These are phyloP conservation scores for Botrytis galanthina DNA, from an alignment of 2,329 filamentous ascomycete species.

Conservation along the genomic window DNA sequence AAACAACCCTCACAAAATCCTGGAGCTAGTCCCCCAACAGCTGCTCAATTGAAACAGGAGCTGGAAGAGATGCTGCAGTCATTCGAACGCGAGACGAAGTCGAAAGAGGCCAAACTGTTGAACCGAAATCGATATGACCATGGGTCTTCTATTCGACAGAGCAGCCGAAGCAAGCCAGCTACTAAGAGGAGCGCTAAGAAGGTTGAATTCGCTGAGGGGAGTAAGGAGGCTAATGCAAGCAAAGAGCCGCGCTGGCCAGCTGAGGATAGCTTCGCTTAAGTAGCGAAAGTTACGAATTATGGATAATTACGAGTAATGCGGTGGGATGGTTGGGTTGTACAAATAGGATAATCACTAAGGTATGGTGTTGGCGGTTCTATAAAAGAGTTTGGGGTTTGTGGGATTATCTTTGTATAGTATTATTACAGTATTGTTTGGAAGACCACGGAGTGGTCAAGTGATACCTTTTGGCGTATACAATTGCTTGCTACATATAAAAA, in stretches of 20 bases:
- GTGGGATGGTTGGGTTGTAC: constrained; percentile 24
- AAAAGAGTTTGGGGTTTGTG: constrained; percentile 11
- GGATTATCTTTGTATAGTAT: constrained; percentile 20
- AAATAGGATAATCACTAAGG: constrained; percentile 22
- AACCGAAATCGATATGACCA: not conserved
- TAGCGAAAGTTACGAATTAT: constrained; percentile 16
- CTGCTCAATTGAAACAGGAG: constrained; percentile 6
- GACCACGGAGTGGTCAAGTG: not conserved
- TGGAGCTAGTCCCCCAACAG: not conserved
- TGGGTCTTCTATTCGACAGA: not conserved
- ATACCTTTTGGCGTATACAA: constrained; percentile 14
- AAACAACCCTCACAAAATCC: not conserved
- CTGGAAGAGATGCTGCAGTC: constrained; percentile 10
- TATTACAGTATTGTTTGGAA: constrained; percentile 17
- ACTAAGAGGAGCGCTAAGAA: not conserved
- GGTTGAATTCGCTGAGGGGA: constrained; percentile 4
- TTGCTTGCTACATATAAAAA: constrained; percentile 4
- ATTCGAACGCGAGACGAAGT: constrained; percentile 5
- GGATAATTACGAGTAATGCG: constrained; percentile 24
- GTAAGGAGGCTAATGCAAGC: not conserved
- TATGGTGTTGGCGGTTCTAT: constrained; percentile 15
- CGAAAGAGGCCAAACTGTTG: not conserved
- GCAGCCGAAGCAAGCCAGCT: not conserved
- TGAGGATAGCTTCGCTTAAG: constrained; percentile 38
- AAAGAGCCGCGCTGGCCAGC: constrained; percentile 30